These are phyloP conservation scores for Penicillium sp. DNA, from an alignment of 2,329 filamentous ascomycete species.

Conservation along the genomic window DNA sequence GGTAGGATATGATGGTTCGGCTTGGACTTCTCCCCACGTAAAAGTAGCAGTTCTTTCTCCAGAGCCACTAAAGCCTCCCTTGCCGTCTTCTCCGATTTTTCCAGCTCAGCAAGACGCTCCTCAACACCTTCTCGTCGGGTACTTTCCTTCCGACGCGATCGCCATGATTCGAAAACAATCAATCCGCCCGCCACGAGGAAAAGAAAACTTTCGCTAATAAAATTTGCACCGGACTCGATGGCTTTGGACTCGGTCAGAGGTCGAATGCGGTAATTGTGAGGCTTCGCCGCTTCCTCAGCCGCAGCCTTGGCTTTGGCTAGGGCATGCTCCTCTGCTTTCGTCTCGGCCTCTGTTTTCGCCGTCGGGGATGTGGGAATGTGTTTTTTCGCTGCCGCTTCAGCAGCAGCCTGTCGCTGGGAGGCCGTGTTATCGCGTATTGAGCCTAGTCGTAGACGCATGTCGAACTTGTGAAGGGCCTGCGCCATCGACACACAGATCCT, in stretches of 20 bases:
- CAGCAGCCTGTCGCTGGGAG: constrained; percentile 47
- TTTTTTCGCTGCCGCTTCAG: constrained; percentile 56
- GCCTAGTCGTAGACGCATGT: constrained; percentile 68
- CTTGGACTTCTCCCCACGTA: constrained; percentile 36
- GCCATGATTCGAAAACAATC: constrained; percentile 63
- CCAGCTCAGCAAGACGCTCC: constrained; percentile 59
- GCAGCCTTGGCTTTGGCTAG: constrained; percentile 45
- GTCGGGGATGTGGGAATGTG: constrained; percentile 56
- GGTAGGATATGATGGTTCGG: constrained; percentile 37
- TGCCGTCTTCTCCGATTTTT: constrained; percentile 49
- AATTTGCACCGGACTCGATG: constrained; percentile 68
- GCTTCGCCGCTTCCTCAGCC: constrained; percentile 48
- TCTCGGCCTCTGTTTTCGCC: constrained; percentile 62
- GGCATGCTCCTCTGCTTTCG: constrained; percentile 56
- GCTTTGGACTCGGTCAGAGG: constrained; percentile 67
- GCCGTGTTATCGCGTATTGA: constrained; percentile 63
- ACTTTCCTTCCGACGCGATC: constrained; percentile 61
- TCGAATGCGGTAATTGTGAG: constrained; percentile 57
- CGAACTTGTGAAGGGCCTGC: constrained; percentile 63
- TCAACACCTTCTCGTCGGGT: constrained; percentile 61
- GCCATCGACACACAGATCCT: constrained; percentile 62
- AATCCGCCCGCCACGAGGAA: constrained; percentile 64
- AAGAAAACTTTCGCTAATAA: constrained; percentile 67
- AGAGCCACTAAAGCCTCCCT: constrained; percentile 44
- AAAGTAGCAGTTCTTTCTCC: constrained; percentile 47